Evolutionary conservation across 2,329 filamentous ascomycete species (phyloP), one percentile per base, ranked within the genome.

Genomic region (Onygenales sp.): DNA sequence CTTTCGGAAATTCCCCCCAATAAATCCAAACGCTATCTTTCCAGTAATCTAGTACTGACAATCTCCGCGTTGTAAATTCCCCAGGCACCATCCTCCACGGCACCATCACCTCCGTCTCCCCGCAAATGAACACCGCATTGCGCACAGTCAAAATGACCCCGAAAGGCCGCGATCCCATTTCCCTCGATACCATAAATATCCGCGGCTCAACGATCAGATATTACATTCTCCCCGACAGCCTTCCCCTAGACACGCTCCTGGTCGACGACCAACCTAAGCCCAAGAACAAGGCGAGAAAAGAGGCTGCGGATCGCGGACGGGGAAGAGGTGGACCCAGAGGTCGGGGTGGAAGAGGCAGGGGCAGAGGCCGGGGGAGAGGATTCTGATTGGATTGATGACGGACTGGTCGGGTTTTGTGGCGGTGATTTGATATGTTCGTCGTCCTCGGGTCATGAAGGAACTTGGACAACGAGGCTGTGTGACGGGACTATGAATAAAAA

Each of bases 201-300:
- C 88, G 93, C 61, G 93, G 93, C 64, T 94, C 88, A 57, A 96
- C 91, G 17, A 94, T 98, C 70, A 85, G 93, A 72, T 96, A 96
- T 75, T 92, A 87, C 70, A 95, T 98, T 69, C 85, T 98, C 9
- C 93, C 93, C 53, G 93, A 98, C 75, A 93, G 88, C 58, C 80
- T 98, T 65, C 92, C 92, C 40, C 81, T 98, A 59, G 93, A 98
- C 72, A 96, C 92, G 42, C 81, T 98, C 51, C 81, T 98, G 57
- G 90, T 98, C 62, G 93, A 98, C 70, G 93, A 98, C 74, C 84
- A 89, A 65, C 90, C 92, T 50, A 98, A 98, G 79, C 92, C 93
- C 57, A 97, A 97, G 86, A 98, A 98, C 77, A 98, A 98, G 84
- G 92, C 93, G 31, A 83, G 92, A 68, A 98, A 98, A 80, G 93